Conservation (phyloP, 2,329 filamentous ascomycete genomes). For the Trichoderma oligosporum region DNA sequence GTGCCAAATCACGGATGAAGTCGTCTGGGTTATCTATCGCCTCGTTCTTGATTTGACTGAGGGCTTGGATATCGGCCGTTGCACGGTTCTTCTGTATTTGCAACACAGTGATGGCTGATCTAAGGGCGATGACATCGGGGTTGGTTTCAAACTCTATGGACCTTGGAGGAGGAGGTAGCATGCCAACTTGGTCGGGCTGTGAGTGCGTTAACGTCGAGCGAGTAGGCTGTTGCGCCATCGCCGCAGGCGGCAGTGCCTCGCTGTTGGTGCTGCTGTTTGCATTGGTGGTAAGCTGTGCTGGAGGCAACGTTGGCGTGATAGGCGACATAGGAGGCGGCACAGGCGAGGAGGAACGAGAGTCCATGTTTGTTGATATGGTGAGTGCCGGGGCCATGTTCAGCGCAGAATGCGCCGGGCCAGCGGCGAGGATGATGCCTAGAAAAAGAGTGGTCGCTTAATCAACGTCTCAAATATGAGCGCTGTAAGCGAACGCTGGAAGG, state of each 20-base stretch:
- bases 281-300: slow-evolving; percentile 31
- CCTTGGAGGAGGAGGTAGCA: slow-evolving; percentile 46
- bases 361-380: slow-evolving; percentile 30
- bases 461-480: neutral
- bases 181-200: slow-evolving; percentile 40
- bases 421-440: neutral
- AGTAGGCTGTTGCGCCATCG: slow-evolving; percentile 22
- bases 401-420: slow-evolving; percentile 15
- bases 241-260: neutral
- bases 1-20: slow-evolving; percentile 65
- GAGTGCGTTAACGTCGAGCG: slow-evolving; percentile 44
- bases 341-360: slow-evolving; percentile 42
- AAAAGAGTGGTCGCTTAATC: neutral
- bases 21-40: slow-evolving; percentile 67
- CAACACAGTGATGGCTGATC: slow-evolving; percentile 78
- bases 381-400: slow-evolving; percentile 28
- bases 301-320: slow-evolving; percentile 49
- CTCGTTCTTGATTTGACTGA: slow-evolving; percentile 66
- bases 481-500: no score
- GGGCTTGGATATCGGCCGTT: slow-evolving; percentile 65
- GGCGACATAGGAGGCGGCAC: slow-evolving; percentile 51
- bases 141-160: slow-evolving; percentile 62
- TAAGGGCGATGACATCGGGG: slow-evolving; percentile 81
- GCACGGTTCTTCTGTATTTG: slow-evolving; percentile 82
- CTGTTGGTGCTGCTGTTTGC: neutral